A percentile compares a stretch with the other conserved stretches of the same genome.
Evolutionary conservation across 2,329 filamentous ascomycete species (phyloP).

Genomic region (Cordyceps cateniannulata): DNA sequence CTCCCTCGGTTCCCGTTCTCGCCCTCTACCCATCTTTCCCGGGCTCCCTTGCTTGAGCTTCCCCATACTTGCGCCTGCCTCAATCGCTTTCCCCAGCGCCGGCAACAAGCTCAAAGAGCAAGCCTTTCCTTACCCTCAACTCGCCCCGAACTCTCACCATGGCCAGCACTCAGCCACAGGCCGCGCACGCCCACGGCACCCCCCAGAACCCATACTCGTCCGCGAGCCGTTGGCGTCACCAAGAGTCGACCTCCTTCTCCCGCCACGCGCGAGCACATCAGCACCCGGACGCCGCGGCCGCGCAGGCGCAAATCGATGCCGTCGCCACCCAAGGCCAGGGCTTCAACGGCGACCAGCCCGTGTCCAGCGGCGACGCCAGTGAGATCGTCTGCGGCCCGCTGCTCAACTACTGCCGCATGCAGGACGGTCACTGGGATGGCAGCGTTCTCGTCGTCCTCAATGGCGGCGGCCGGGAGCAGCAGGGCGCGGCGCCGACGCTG

Average conservation of each 20-base stretch:
- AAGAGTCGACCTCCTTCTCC: slow-evolving; percentile 53
- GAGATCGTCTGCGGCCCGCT: slow-evolving; percentile 67
- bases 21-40: not conserved
- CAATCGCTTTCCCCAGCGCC: not conserved
- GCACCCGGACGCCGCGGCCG: slow-evolving; percentile 44
- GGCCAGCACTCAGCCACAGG: not conserved
- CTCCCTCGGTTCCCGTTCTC: not conserved
- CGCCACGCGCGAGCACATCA: slow-evolving; percentile 39
- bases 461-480: slow-evolving; percentile 53
- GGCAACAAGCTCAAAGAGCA: not conserved
- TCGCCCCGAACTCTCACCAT: not conserved
- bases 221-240: slow-evolving; percentile 54
- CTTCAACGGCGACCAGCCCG: slow-evolving; percentile 14
- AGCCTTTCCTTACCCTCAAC: not conserved
- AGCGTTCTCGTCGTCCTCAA: slow-evolving; percentile 79
- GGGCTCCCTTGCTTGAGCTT: not conserved
- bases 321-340: slow-evolving; percentile 10
- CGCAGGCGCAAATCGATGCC: slow-evolving; percentile 22
- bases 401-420: slow-evolving; percentile 72
- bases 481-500: slow-evolving; percentile 53
- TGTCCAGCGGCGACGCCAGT: slow-evolving; percentile 35
- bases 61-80: not conserved
- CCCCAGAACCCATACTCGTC: slow-evolving; percentile 48
- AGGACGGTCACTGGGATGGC: slow-evolving; percentile 69
- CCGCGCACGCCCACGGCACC: not conserved